phyloP scores from a whole-genome alignment of 495 filamentous ascomycete genomes.

The Penicillium cinerascens region DNA sequence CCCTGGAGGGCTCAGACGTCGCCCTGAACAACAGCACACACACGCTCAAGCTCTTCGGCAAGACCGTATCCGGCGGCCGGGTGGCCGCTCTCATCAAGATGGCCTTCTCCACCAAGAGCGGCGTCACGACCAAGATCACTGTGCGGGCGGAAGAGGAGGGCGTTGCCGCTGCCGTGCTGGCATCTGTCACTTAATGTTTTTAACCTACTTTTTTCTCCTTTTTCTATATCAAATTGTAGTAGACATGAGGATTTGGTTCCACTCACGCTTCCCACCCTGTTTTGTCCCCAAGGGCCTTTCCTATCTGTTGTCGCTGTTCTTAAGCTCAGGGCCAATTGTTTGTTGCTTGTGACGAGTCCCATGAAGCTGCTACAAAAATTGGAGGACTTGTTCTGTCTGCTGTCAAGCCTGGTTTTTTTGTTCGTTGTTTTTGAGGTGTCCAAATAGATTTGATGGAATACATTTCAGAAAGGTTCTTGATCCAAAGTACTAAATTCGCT shows the following conservation, averaged over 20 bases:
- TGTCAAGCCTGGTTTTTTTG: constrained; percentile 9
- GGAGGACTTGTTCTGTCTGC: constrained; percentile 14
- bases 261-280: neutral
- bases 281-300: neutral
- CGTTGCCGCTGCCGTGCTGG: constrained; percentile 79
- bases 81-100: constrained; percentile 87
- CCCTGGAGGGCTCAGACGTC: constrained; percentile 89
- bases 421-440: constrained; percentile 1
- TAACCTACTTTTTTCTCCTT: constrained; percentile 20
- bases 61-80: constrained; percentile 86
- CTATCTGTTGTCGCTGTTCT: neutral
- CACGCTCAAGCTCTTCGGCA: constrained; percentile 92
- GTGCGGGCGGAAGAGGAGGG: constrained; percentile 89
- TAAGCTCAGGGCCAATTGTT: constrained; percentile 8
- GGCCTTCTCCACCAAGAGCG: constrained; percentile 88
- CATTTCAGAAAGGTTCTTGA: neutral
- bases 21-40: constrained; percentile 84
- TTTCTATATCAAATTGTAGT: constrained; percentile 31
- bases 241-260: constrained; percentile 19
- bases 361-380: constrained; percentile 20
- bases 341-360: constrained; percentile 18
- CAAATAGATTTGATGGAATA: neutral
- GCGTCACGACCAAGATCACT: constrained; percentile 91
- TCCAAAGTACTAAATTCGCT: neutral
- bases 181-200: constrained; percentile 67